Conservation (phyloP, 78 protist genomes). For the Fonticula alba region DNA sequence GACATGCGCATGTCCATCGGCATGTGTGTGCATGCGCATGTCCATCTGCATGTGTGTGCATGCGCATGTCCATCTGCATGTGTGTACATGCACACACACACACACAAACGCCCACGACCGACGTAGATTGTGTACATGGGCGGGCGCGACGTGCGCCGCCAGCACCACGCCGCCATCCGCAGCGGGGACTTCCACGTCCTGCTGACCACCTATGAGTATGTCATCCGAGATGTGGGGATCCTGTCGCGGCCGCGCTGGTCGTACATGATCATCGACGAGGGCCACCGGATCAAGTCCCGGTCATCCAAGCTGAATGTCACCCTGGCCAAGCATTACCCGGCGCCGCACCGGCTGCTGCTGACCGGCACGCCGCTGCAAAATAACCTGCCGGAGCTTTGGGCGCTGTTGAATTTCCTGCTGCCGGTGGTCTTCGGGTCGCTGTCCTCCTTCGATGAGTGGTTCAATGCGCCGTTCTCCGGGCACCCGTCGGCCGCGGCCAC, state of each 20-base stretch:
- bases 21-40: too few species aligned
- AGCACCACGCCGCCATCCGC: too few species aligned
- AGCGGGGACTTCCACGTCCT: slow-evolving; percentile 46
- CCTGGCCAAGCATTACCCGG: slow-evolving; percentile 3
- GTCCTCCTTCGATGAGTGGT: slow-evolving; percentile 48
- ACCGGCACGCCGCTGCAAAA: slow-evolving; percentile 96
- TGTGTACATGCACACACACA: too few species aligned
- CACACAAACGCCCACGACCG: too few species aligned
- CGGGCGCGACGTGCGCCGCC: too few species aligned
- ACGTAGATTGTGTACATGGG: too few species aligned
- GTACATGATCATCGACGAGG: slow-evolving; percentile 62
- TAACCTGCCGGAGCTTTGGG: slow-evolving; percentile 75
- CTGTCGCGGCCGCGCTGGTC: slow-evolving; percentile 18
- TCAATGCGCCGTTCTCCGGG: slow-evolving; percentile 64
- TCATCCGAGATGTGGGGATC: slow-evolving; percentile 12
- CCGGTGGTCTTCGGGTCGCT: slow-evolving; percentile 40
- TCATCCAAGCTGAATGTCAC: slow-evolving; percentile 6
- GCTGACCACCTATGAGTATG: slow-evolving; percentile 54
- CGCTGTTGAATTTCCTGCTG: slow-evolving; percentile 67
- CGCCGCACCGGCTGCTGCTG: slow-evolving; percentile 30
- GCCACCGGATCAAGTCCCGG: slow-evolving; percentile 51
- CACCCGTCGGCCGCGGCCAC: too few species aligned
- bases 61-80: too few species aligned
- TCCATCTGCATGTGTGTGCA: too few species aligned
- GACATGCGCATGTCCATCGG: too few species aligned